Conservation (phyloP, 208 protist genomes). For the Vickermania spadyakhi region DNA sequence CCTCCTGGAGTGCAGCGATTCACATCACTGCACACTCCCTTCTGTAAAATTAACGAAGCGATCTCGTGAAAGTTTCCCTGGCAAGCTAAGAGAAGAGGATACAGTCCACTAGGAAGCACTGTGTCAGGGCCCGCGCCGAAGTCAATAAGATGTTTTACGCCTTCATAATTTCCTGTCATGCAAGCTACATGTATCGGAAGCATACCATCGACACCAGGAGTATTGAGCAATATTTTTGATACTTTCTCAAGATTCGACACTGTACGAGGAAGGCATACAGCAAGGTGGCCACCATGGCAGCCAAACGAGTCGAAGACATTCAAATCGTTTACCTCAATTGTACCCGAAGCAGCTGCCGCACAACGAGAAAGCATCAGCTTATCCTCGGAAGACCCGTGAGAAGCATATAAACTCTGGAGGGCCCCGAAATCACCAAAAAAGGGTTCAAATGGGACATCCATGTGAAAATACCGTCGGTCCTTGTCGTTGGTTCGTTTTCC, state of each 20-base stretch:
- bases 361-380: background rate
- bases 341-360: background rate
- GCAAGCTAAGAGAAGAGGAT: background rate
- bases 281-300: background rate
- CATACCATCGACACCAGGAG: background rate
- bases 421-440: background rate
- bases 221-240: background rate
- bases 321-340: background rate
- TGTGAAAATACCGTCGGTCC: background rate
- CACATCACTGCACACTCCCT: background rate
- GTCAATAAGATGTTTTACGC: background rate
- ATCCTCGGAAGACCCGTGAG: background rate
- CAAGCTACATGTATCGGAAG: background rate
- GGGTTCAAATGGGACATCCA: background rate
- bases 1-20: background rate
- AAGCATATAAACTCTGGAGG: background rate
- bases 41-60: background rate
- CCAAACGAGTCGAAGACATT: background rate
- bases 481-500: background rate
- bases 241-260: background rate
- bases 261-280: background rate
- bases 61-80: background rate
- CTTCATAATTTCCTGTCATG: background rate
- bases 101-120: background rate
- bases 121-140: background rate